Evolutionary conservation across 2,329 filamentous ascomycete genomes (phyloP).

Genomic region (Penicillium sp.): DNA sequence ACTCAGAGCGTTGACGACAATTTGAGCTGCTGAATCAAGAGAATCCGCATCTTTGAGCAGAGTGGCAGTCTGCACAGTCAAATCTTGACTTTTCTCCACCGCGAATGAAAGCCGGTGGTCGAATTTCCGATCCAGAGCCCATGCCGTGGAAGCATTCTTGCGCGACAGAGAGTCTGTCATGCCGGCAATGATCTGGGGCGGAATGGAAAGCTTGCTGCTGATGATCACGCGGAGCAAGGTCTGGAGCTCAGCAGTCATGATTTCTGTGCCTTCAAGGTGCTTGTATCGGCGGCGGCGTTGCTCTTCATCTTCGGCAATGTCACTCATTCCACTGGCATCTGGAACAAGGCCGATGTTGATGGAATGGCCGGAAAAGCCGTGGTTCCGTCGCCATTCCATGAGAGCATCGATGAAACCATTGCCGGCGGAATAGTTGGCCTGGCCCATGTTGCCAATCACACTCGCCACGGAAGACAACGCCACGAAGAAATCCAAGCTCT

Average conservation of each 20-base stretch:
- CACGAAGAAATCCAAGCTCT: slow-evolving; percentile 43
- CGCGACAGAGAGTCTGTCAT: slow-evolving; percentile 18
- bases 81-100: slow-evolving; percentile 2
- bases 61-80: slow-evolving; percentile 4
- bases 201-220: slow-evolving; percentile 12
- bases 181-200: slow-evolving; percentile 18
- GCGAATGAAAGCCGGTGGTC: slow-evolving; percentile 16
- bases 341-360: slow-evolving; percentile 23
- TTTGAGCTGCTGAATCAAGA: slow-evolving; percentile 7
- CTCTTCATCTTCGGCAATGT: slow-evolving; percentile 16
- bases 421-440: slow-evolving; percentile 56
- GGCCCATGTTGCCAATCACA: slow-evolving; percentile 54
- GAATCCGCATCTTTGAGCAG: slow-evolving; percentile 11
- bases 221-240: slow-evolving; percentile 17
- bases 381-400: slow-evolving; percentile 15
- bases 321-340: slow-evolving; percentile 20
- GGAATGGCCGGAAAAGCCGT: slow-evolving; percentile 11
- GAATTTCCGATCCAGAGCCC: slow-evolving; percentile 21
- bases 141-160: slow-evolving; percentile 8
- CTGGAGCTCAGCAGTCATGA: slow-evolving; percentile 17
- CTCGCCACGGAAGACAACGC: slow-evolving; percentile 54
- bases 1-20: slow-evolving; percentile 12
- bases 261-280: slow-evolving; percentile 20
- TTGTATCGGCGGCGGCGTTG: slow-evolving; percentile 18
- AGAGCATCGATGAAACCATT: slow-evolving; percentile 34